phyloP scores from a whole-genome alignment of 2,329 filamentous ascomycete species.

The Sordariomycetes sp. region DNA sequence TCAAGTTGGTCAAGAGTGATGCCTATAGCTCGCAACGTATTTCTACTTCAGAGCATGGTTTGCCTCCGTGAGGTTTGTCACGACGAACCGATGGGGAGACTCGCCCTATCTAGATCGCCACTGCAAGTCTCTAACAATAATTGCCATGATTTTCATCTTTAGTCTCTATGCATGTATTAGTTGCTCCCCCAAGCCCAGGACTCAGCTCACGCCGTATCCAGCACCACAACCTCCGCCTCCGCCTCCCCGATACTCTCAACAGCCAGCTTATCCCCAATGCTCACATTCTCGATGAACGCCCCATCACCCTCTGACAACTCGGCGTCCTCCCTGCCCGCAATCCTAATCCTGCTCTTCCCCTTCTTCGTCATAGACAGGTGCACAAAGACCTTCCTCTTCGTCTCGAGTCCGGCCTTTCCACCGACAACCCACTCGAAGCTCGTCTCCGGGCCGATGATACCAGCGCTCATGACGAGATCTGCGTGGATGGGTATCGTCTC shows the following conservation, averaged over 20 bases:
- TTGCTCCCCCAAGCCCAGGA: no score
- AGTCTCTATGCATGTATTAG: no score
- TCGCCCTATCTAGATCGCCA: no score
- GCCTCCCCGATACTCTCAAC: conserved; percentile 56
- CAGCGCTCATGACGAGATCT: conserved; percentile 72
- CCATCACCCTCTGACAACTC: conserved; percentile 65
- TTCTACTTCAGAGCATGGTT: no score
- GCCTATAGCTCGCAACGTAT: no score
- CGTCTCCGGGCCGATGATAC: conserved; percentile 52
- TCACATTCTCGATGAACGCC: conserved; percentile 56
- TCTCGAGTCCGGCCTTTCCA: conserved; percentile 32
- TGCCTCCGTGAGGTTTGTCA: no score
- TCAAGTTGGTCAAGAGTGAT: no score
- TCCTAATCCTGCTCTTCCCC: conserved; percentile 58
- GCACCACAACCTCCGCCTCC: conserved; percentile 55
- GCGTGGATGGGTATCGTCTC: conserved; percentile 74
- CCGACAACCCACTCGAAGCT: conserved; percentile 64
- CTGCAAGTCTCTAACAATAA: no score
- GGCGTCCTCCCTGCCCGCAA: conserved; percentile 52
- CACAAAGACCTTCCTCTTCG: conserved; percentile 61
- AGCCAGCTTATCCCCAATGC: conserved; percentile 47
- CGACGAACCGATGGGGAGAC: no score
- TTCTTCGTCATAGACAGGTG: conserved; percentile 71
- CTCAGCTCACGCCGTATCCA: conserved; percentile 38
- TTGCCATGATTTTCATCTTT: no score